These are phyloP conservation scores for Euphorbia pulcherrima DNA, from an alignment of 345 rosid species.

Conservation along the genomic window DNA sequence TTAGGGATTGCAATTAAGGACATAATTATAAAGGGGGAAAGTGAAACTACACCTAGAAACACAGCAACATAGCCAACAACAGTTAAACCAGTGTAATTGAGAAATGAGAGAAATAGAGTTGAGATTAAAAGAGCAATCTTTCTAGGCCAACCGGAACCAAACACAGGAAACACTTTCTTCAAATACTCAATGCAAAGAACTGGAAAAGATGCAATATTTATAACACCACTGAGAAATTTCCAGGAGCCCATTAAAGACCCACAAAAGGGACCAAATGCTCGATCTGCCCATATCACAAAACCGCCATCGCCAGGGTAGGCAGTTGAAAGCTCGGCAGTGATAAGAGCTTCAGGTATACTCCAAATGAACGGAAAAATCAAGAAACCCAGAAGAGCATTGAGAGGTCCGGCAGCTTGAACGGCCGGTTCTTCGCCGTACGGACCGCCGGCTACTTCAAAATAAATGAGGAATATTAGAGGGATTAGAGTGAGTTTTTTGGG, in stretches of 20 bases:
- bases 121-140: constrained; percentile 35
- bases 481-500: constrained; percentile 55
- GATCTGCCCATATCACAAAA: constrained; percentile 75
- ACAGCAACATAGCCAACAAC: constrained; percentile 76
- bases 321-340: constrained; percentile 86
- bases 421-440: constrained; percentile 80
- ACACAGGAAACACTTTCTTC: constrained; percentile 39
- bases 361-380: constrained; percentile 77
- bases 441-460: constrained; percentile 91
- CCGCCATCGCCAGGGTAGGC: constrained; percentile 87
- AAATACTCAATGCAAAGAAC: constrained; percentile 61
- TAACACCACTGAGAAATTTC: constrained; percentile 76
- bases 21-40: constrained; percentile 67
- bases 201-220: constrained; percentile 76
- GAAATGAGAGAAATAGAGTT: constrained; percentile 46
- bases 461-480: constrained; percentile 79
- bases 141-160: constrained; percentile 58
- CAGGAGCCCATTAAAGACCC: constrained; percentile 82
- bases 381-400: constrained; percentile 62
- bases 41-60: constrained; percentile 59
- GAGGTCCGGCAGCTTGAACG: constrained; percentile 73
- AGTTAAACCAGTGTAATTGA: constrained; percentile 65
- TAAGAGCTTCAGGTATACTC: constrained; percentile 83
- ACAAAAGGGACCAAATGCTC: constrained; percentile 64
- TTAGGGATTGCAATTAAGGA: constrained; percentile 64